Percentiles rank a stretch among this genome's conserved stretches.
phyloP scores from a whole-genome alignment of 148 eudicot genomes.

The Arbutus unedo region DNA sequence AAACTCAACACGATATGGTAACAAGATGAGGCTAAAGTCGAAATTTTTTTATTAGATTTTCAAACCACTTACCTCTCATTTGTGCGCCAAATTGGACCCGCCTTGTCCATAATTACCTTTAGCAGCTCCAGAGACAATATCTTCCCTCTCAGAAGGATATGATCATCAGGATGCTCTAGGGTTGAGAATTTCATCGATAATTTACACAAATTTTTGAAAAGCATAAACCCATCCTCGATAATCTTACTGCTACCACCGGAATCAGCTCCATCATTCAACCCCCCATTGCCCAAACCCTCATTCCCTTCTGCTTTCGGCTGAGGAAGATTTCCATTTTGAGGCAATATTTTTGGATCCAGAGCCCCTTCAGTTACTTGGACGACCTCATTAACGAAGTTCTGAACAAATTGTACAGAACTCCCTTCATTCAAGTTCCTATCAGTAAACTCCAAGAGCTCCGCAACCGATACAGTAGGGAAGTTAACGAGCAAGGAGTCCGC shows the following conservation, averaged over 20 bases:
- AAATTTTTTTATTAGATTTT: background rate
- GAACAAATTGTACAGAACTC: slow-evolving; percentile 73
- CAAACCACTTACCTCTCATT: slow-evolving; percentile 64
- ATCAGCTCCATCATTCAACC: slow-evolving; percentile 24
- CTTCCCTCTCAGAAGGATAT: slow-evolving; percentile 87
- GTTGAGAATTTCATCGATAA: slow-evolving; percentile 95
- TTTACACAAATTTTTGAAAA: slow-evolving; percentile 87
- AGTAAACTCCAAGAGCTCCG: slow-evolving; percentile 72
- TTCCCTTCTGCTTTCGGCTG: slow-evolving; percentile 16
- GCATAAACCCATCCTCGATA: slow-evolving; percentile 76
- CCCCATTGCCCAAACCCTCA: slow-evolving; percentile 27
- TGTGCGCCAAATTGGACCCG: slow-evolving; percentile 75
- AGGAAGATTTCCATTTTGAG: slow-evolving; percentile 21
- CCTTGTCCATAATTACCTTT: slow-evolving; percentile 83
- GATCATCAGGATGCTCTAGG: slow-evolving; percentile 81
- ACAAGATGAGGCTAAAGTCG: background rate
- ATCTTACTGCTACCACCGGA: slow-evolving; percentile 47
- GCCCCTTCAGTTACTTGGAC: slow-evolving; percentile 53
- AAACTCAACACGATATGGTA: background rate
- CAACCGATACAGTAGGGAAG: slow-evolving; percentile 50
- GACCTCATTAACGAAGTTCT: slow-evolving; percentile 63
- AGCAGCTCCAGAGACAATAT: slow-evolving; percentile 86
- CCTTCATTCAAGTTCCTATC: slow-evolving; percentile 94
- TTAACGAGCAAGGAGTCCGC: slow-evolving; percentile 47
- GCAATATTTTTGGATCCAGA: slow-evolving; percentile 14